Evolutionary conservation across 306 rosid species (phyloP), one percentile per base, ranked within the genome.

Genomic region (Fragaria ananassa): DNA sequence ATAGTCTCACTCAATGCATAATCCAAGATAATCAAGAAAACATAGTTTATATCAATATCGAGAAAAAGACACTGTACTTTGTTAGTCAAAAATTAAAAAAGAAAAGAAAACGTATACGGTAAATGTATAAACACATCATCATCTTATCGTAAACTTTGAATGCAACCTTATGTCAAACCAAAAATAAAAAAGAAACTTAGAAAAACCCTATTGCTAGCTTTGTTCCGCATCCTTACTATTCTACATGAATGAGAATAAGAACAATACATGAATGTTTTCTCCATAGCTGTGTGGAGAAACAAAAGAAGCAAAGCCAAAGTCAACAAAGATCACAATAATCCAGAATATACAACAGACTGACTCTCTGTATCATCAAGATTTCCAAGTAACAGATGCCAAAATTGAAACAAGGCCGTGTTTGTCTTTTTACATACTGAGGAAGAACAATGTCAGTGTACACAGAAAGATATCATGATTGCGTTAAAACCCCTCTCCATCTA

Each of bases 381-480:
- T 21, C 75, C 45, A 34, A 2, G 69, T 3, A 64, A 72, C 50
- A 37, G 8, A 54, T n/a, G 50, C 65, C n/a, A 37, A 54, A 21
- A 37, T 5, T 12, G 50, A 50, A 37, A 51, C 64, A 78, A 41
- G 71, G 77, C 65, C 57, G 64, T 17, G 53, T 5, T 45, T 35
- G 83, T 80, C 74, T 13, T 68, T 68, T 25, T 25, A 8, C 3
- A 21, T 12, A 57, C 39, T 45, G 66, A 8, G 74, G 42, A 34
- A 23, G 68, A 56, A 31, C 51, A 46, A 60, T 72, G 71, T 37
- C 71, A 35, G 62, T 10, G 67, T 47, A 27, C 9, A 47, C 46
- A 75, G 71, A 60, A 60, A 68, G 73, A 19, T 74, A 44, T 82
- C 85, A 77, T 66, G 71, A 80, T 76, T 69, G 70, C 80, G 49